A percentile compares a stretch with the other conserved stretches of the same genome.
Conservation (phyloP, 495 filamentous ascomycete species). For the Saxophila tyrrhenica region DNA sequence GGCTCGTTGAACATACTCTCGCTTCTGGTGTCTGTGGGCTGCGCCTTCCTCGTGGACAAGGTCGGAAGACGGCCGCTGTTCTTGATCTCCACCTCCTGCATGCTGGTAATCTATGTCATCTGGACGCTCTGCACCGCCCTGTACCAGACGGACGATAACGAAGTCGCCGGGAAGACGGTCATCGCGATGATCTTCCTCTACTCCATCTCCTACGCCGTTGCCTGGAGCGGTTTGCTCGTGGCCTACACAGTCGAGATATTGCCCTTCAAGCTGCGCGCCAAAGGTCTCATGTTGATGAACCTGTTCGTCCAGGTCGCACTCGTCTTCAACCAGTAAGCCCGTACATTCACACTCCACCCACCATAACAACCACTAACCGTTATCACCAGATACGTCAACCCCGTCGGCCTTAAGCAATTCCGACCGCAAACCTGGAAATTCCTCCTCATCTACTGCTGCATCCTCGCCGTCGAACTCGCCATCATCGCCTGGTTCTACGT, state of each 20-base stretch:
- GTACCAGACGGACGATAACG: not conserved
- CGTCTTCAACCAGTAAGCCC: not conserved
- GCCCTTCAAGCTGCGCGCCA: slow-evolving; percentile 56
- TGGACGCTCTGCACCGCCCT: slow-evolving; percentile 28
- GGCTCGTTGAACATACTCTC: slow-evolving; percentile 1
- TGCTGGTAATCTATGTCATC: slow-evolving; percentile 7
- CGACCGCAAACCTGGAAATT: slow-evolving; percentile 3
- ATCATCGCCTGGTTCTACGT: slow-evolving; percentile 12
- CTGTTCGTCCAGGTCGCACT: not conserved
- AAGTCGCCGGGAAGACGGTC: not conserved
- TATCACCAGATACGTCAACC: slow-evolving; percentile 22
- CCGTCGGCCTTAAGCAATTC: slow-evolving; percentile 18
- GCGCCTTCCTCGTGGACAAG: slow-evolving; percentile 5
- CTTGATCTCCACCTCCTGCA: slow-evolving; percentile 8
- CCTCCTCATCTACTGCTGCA: slow-evolving; percentile 5
- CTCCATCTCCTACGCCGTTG: not conserved
- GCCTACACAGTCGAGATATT: slow-evolving; percentile 46
- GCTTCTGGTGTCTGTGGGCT: not conserved
- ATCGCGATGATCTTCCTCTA: slow-evolving; percentile 3
- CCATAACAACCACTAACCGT: too few relatives aligned
- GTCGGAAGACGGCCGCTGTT: slow-evolving; percentile 9
- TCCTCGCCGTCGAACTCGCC: slow-evolving; percentile 1
- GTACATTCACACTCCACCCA: too few relatives aligned
- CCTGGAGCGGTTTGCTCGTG: slow-evolving; percentile 38
- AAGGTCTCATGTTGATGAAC: slow-evolving; percentile 41